Evolutionary conservation across 2,329 filamentous ascomycete species (phyloP), one percentile per base, ranked within the genome.

Genomic region (Orbilia brochopaga): DNA sequence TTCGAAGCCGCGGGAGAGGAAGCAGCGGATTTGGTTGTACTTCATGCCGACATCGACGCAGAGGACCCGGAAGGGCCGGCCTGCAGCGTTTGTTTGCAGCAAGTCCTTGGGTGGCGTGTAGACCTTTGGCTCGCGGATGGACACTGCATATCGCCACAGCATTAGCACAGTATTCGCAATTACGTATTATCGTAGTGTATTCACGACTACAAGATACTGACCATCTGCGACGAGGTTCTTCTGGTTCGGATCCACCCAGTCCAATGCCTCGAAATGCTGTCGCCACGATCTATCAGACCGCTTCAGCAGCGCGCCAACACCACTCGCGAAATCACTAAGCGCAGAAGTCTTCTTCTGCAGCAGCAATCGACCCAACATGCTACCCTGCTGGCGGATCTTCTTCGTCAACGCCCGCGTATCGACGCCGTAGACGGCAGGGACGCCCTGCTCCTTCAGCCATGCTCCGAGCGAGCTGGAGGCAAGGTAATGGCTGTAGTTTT

Each of bases 1-100:
- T 79, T 99, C 94, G 63, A 97, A 90, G 62, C 94, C 94, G 76
- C 94, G 88, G 77, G 87, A 88, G 69, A 99, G 84, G 77, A 99
- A 88, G 82, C 94, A 99, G 76, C 94, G 87, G 77, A 99, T 85
- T 82, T 99, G 94, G 82, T 97, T 99, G 83, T 91, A 97, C 82
- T 99, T 99, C 84, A 97, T 88, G 79, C 94, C 94, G 76, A 99
- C 93, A 82, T 99, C 94, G 76, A 99, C 86, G 79, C 92, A 96
- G 56, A 97, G 84, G 73, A 99, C 88, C 78, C 92, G 90, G 69
- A 97, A 85, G 55, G 88, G 85, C 76, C 92, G 90, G 73, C 93
- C 94, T 64, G 91, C 95, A 44, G 92, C 90, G 81, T 96, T 92
- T 81, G 90, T 89, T 77, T 96, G 85, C 74, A 88, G 87, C 77